Evolutionary conservation across 441 rosid genomes (phyloP).

Genomic region (Erodium texanum): DNA sequence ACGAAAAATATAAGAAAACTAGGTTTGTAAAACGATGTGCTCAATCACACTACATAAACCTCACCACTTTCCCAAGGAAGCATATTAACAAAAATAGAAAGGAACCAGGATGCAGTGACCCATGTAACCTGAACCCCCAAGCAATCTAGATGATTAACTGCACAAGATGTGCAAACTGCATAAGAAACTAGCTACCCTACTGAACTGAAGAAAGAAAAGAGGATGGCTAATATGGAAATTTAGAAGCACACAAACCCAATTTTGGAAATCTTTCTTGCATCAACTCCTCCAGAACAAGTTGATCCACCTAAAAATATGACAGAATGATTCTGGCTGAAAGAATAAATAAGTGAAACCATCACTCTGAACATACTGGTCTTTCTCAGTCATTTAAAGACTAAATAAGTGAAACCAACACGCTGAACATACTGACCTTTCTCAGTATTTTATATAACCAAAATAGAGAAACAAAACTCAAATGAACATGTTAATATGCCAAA

Average conservation of each 20-base stretch:
- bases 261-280: constrained; percentile 94
- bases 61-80: constrained; percentile 99
- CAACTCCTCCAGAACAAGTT: constrained; percentile 90
- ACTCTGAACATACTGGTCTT: constrained; percentile 1
- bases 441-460: constrained; percentile 1
- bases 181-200: constrained; percentile 21
- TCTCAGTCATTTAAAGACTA: not conserved
- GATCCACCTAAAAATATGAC: constrained; percentile 43
- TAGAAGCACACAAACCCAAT: constrained; percentile 48
- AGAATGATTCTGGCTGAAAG: not conserved
- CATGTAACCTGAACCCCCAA: constrained; percentile 97
- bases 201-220: constrained; percentile 1
- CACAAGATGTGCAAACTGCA: constrained; percentile 25
- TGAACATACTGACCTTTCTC: not conserved
- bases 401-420: constrained; percentile 4
- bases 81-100: constrained; percentile 97
- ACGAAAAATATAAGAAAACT: constrained; percentile 23
- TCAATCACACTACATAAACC: constrained; percentile 35
- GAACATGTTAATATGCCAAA: not conserved
- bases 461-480: not conserved
- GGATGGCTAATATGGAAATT: constrained; percentile 7
- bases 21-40: constrained; percentile 3
- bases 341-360: constrained; percentile 3
- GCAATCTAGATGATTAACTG: constrained; percentile 97
- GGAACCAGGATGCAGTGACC: constrained; percentile 98